These are phyloP conservation scores for Phytophthora palmivora DNA, from an alignment of 352 stramenopile species.

Conservation along the genomic window DNA sequence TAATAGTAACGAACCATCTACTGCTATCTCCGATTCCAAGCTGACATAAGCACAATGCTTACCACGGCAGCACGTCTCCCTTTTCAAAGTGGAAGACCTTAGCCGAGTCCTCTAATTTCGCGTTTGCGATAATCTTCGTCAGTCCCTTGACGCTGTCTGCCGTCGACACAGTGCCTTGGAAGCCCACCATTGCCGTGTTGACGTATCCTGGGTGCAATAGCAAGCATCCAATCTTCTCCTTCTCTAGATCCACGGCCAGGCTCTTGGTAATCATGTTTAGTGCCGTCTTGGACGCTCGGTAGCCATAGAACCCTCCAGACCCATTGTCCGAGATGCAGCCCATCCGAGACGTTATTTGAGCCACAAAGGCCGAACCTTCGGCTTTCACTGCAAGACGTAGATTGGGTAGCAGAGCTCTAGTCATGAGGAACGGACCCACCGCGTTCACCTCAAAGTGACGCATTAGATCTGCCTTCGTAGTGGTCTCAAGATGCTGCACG, in stretches of 20 bases:
- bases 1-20: background rate
- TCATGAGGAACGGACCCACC: constrained; percentile 67
- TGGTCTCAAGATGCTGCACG: constrained; percentile 37
- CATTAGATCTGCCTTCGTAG: constrained; percentile 58
- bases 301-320: constrained; percentile 60
- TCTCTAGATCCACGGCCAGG: constrained; percentile 51
- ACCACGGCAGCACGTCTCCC: constrained; percentile 55
- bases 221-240: constrained; percentile 61
- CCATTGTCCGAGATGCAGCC: constrained; percentile 46
- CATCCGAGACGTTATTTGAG: constrained; percentile 59
- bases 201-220: constrained; percentile 73
- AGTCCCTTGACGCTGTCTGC: constrained; percentile 51
- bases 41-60: constrained; percentile 1
- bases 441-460: constrained; percentile 73
- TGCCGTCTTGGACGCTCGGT: constrained; percentile 79
- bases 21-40: no score
- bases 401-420: constrained; percentile 57
- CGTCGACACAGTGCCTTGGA: constrained; percentile 37
- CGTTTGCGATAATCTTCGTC: constrained; percentile 42
- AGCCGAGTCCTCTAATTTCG: constrained; percentile 49
- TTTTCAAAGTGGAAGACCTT: constrained; percentile 59
- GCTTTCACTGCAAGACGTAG: constrained; percentile 41
- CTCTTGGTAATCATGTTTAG: constrained; percentile 81
- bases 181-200: constrained; percentile 61
- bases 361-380: constrained; percentile 46